Conservation (phyloP, 345 rosid species). For the Schrenkiella parvula region DNA sequence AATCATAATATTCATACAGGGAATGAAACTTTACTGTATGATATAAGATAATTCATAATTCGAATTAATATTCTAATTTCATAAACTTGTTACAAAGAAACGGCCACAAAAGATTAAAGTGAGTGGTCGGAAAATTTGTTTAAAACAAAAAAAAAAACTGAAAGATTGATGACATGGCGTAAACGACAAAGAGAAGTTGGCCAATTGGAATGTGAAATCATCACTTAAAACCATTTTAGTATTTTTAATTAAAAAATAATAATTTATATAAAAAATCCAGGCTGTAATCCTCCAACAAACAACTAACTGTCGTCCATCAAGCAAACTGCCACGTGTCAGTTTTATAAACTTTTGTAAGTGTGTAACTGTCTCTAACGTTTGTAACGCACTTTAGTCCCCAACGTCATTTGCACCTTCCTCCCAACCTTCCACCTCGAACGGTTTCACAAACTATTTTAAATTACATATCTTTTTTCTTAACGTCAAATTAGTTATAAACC, state of each 20-base stretch:
- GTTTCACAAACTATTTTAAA: slow-evolving; percentile 11
- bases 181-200: slow-evolving; percentile 61
- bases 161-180: slow-evolving; percentile 46
- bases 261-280: slow-evolving; percentile 31
- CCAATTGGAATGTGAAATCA: slow-evolving; percentile 58
- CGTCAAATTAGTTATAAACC: slow-evolving; percentile 5
- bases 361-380: slow-evolving; percentile 31
- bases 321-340: slow-evolving; percentile 36
- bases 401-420: slow-evolving; percentile 36
- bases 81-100: slow-evolving; percentile 31
- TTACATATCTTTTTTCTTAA: slow-evolving; percentile 1
- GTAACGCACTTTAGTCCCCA: slow-evolving; percentile 9
- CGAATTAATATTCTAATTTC: slow-evolving; percentile 25
- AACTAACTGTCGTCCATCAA: slow-evolving; percentile 32
- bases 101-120: slow-evolving; percentile 28
- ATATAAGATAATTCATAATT: background rate
- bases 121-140: background rate
- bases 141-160: background rate
- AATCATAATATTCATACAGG: background rate
- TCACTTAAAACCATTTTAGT: slow-evolving; percentile 30
- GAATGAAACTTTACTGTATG: slow-evolving; percentile 5
- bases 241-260: background rate
- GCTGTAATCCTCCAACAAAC: slow-evolving; percentile 45
- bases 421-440: slow-evolving; percentile 29
- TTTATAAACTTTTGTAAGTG: background rate